Conservation (phyloP, 805 yeast genomes). For the Ogataea methanolica region DNA sequence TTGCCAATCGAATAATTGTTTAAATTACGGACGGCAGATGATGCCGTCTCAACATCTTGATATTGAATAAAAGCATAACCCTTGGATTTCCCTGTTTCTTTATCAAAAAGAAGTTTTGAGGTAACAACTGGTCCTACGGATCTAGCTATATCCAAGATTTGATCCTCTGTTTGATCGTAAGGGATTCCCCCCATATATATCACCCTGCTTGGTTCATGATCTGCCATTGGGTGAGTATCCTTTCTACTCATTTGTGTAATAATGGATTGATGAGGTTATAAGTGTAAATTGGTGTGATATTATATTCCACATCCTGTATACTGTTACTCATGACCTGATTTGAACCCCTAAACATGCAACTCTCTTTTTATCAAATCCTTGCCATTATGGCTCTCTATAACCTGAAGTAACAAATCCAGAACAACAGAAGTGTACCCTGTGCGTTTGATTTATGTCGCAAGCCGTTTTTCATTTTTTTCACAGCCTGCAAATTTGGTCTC, state of each 20-base stretch:
- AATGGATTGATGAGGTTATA: neutral
- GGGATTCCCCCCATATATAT: conserved; percentile 87
- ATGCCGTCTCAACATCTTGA: conserved; percentile 78
- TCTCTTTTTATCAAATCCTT: neutral
- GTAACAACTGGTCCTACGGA: conserved; percentile 85
- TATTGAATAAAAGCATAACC: conserved; percentile 89
- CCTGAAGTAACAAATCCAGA: too few species aligned
- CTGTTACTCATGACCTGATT: too few species aligned
- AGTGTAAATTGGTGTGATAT: too few species aligned
- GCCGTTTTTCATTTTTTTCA: neutral
- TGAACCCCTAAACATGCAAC: neutral
- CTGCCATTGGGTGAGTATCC: neutral
- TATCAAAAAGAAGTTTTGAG: conserved; percentile 76
- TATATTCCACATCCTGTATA: too few species aligned
- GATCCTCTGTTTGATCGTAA: conserved; percentile 90
- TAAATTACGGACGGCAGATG: conserved; percentile 84
- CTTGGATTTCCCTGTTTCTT: conserved; percentile 83
- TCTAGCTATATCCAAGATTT: conserved; percentile 73
- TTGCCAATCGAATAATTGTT: conserved; percentile 74
- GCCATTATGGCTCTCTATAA: neutral
- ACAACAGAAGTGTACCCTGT: too few species aligned
- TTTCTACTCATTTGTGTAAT: neutral
- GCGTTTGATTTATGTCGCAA: neutral
- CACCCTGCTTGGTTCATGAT: conserved; percentile 33
- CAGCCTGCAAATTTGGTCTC: too few species aligned